phyloP scores from a whole-genome alignment of 495 filamentous ascomycete genomes.

The Xylaria scruposa region DNA sequence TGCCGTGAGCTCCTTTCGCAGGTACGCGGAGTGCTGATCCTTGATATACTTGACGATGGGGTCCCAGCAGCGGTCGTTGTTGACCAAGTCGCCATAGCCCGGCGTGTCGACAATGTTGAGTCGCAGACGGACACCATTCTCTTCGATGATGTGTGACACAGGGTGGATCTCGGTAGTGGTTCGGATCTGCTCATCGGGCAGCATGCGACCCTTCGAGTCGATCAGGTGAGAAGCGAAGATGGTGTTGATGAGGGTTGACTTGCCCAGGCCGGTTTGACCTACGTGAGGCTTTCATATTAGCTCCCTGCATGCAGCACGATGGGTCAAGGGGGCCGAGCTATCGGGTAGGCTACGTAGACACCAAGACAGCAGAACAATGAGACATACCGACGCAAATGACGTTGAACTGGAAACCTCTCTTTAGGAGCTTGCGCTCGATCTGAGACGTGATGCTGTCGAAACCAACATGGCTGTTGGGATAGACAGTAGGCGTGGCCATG shows the following conservation, averaged over 20 bases:
- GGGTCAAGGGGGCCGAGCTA: background rate
- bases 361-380: background rate
- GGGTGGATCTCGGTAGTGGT: slow-evolving; percentile 97
- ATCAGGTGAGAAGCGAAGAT: slow-evolving; percentile 99
- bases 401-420: slow-evolving; percentile 99
- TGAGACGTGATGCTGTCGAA: slow-evolving; percentile 99
- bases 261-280: slow-evolving; percentile 99
- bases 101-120: slow-evolving; percentile 98
- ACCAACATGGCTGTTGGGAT: slow-evolving; percentile 96
- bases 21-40: slow-evolving; percentile 99
- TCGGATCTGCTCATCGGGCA: slow-evolving; percentile 90
- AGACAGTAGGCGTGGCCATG: slow-evolving; percentile 67
- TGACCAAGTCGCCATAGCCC: slow-evolving; percentile 97
- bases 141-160: slow-evolving; percentile 98
- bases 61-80: slow-evolving; percentile 99
- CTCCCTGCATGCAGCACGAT: slow-evolving; percentile 20
- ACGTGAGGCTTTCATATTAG: slow-evolving; percentile 44
- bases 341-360: background rate
- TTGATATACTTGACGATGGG: slow-evolving; percentile 99
- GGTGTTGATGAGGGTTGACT: slow-evolving; percentile 99
- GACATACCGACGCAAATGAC: slow-evolving; percentile 98
- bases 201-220: slow-evolving; percentile 94
- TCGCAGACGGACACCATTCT: slow-evolving; percentile 97
- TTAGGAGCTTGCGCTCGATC: slow-evolving; percentile 98
- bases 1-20: slow-evolving; percentile 99